Evolutionary conservation across 2,329 filamentous ascomycete species (phyloP).

Genomic region (Cryphonectria radicalis): DNA sequence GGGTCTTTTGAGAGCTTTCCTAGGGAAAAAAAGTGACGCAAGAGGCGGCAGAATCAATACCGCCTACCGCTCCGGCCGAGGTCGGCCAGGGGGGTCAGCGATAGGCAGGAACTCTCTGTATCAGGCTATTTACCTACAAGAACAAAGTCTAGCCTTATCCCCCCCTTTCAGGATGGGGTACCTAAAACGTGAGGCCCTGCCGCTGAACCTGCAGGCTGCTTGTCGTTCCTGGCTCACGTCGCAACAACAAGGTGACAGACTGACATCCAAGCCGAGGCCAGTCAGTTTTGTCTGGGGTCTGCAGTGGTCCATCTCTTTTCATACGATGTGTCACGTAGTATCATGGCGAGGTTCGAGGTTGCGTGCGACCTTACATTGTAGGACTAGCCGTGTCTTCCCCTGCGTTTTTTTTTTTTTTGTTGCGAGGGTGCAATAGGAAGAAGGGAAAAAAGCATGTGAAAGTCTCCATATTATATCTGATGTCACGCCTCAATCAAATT

Average conservation of each 20-base stretch:
- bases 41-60: conserved; percentile 21
- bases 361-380: not conserved
- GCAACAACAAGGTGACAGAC: not conserved
- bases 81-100: not conserved
- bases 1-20: not conserved
- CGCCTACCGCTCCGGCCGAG: conserved; percentile 18
- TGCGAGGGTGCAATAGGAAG: not conserved
- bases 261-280: conserved; percentile 4
- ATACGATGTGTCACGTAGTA: not conserved
- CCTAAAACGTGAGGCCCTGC: not conserved
- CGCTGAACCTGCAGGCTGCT: not conserved
- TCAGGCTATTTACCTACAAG: not conserved
- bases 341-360: conserved; percentile 5
- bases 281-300: not conserved
- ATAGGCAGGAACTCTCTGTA: not conserved
- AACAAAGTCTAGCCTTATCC: not conserved
- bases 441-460: conserved; percentile 2
- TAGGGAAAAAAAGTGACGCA: conserved; percentile 26
- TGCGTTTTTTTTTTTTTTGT: not conserved
- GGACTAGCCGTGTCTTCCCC: not conserved
- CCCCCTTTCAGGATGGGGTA: no score
- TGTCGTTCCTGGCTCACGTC: not conserved
- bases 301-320: not conserved
- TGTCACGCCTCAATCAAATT: not conserved
- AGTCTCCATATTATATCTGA: conserved; percentile 1